Base-by-base conservation (phyloP, 2,329 filamentous ascomycete species). In the Cladosporium velox region DNA sequence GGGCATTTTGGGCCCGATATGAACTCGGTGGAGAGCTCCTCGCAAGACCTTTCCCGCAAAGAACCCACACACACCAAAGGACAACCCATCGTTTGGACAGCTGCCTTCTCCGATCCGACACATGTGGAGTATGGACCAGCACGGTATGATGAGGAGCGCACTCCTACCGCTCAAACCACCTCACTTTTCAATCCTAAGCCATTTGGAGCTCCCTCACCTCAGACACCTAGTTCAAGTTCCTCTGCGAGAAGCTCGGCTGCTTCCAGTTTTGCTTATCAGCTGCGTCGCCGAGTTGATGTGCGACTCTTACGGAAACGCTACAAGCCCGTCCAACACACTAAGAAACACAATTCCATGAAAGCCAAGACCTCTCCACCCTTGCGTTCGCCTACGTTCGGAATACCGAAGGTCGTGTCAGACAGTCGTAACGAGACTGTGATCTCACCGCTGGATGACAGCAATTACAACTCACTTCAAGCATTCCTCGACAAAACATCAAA, bases 381-480 rank as follows among this genome's bases (percentile, higher is more conserved):
- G 26, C 68, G 70, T 7, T 70, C 72, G 21, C 67, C 72, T 8
- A 73, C 74, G 1, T 75, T 69, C 38, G 71, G 70, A 52, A 61
- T 68, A 58, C 72, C 74, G 4, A 74, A 69, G 61, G 72, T 75
- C 2, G 68, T 75, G 4, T 69, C 74, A 64, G 74, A 75, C 52
- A 71, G 64, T 26, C 64, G 64, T 18, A 49, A 64, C 26, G 51
- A 41, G 18, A 18, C 24, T 14, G 11, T 24, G 2, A 8, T n/a
- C 3, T 18, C 14, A 21, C 49, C 55, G 24, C 28, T 30, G 18
- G 24, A 41, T 6, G 28, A 41, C 8, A 28, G 47, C 2, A 57
- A 26, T 5, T 64, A 64, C 44, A 49, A 59, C 3, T 38, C 55
- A 8, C 30, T 65, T 0, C 52, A 65, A 21, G 64, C 55, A 12